phyloP scores from a whole-genome alignment of 495 filamentous ascomycete species.

The Penicillium arizonense region DNA sequence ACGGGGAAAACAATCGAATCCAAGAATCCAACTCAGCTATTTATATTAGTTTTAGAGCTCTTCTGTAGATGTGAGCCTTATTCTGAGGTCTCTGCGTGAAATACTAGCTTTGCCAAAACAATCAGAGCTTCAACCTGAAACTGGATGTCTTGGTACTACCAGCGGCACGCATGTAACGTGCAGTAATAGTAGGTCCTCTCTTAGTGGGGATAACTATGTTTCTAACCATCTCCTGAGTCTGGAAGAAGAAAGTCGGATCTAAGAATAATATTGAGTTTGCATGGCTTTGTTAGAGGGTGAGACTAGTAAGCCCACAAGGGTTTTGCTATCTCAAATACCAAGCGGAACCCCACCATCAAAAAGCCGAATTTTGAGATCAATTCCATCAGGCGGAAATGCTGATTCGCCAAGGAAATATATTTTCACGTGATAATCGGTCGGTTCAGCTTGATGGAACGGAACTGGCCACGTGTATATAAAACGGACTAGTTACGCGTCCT shows the following conservation, averaged over 20 bases:
- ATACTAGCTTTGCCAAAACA: not conserved
- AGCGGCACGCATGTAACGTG: not conserved
- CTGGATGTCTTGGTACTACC: not conserved
- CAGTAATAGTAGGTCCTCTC: not conserved
- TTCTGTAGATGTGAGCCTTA: not conserved
- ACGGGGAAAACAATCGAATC: not conserved
- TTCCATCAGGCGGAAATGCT: too few species aligned
- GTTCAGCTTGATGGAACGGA: too few species aligned
- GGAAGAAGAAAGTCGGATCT: not conserved
- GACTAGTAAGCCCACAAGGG: not conserved
- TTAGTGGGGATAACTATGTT: not conserved
- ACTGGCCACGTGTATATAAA: too few species aligned
- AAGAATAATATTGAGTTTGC: not conserved
- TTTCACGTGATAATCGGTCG: too few species aligned
- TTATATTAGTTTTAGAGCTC: not conserved
- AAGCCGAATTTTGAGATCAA: too few species aligned
- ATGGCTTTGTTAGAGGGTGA: not conserved
- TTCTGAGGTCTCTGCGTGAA: not conserved
- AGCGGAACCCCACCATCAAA: not conserved
- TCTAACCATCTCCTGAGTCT: not conserved
- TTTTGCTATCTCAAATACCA: not conserved
- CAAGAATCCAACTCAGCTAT: not conserved
- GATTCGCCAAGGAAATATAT: too few species aligned
- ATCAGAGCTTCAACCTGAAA: not conserved
- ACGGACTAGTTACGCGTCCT: too few species aligned